Base-by-base conservation (phyloP, 139 green algal species). In the Chlorokybus atmophyticus region DNA sequence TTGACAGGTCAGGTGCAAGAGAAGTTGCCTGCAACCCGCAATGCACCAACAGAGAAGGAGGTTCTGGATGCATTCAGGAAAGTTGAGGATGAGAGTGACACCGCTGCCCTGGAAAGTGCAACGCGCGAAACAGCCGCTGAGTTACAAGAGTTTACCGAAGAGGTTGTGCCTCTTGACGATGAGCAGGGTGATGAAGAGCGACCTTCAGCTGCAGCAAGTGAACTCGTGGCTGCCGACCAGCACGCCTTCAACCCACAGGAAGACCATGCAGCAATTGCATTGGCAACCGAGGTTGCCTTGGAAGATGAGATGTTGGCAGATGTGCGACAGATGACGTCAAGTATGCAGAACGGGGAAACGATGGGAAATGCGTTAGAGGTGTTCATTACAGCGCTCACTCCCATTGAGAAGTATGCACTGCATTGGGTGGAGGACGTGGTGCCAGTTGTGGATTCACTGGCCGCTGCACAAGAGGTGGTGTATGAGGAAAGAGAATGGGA, bases 341-440 rank as follows among this genome's bases (percentile, higher is more conserved):
- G n/a, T n/a, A n/a, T n/a, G n/a, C n/a, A n/a, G n/a, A n/a, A n/a
- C n/a, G n/a, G n/a, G n/a, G n/a, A n/a, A n/a, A n/a, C n/a, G n/a
- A n/a, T n/a, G n/a, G n/a, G n/a, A n/a, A n/a, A n/a, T n/a, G n/a
- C n/a, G n/a, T n/a, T n/a, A n/a, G n/a, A n/a, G n/a, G n/a, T n/a
- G n/a, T n/a, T n/a, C n/a, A n/a, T n/a, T n/a, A n/a, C n/a, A n/a
- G n/a, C n/a, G 40, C 55, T 71, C 2, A 21, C 26, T 40, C 62
- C 62, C 24, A 68, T 71, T 54, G 62, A 71, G 28, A 68, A 55
- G 42, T 70, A 70, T 40, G 62, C 62, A 3, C 66, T 70, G 62
- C 62, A 28, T 1, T 70, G 59, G 47, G 27, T 68, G 57, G 62
- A 70, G 56, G n/a, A 41, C 23, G 38, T 35, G 35, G 29, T 64